Evolutionary conservation across 164 flowering plant species (phyloP), one percentile per base, ranked within the genome.

Genomic region (Vitis cinerea): DNA sequence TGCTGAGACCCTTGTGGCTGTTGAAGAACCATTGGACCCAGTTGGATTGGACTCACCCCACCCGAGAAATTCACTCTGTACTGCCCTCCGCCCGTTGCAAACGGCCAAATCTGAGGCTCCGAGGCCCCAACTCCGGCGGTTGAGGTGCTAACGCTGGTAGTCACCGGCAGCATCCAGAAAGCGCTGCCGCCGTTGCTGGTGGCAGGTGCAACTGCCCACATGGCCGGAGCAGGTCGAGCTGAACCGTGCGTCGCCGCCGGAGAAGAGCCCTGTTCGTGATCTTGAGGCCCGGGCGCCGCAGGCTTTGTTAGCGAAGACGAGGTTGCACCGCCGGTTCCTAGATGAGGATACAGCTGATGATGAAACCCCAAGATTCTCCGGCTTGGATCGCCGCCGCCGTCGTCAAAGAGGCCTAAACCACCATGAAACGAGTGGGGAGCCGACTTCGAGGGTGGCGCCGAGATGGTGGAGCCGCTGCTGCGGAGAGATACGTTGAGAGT

Each of bases 401-500:
- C 78, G 48, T 74, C 77, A 60, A 75, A 72, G 19, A 77, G 68
- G 17, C 79, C 82, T 10, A 87, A 63, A 8, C 79, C 78, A 61
- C 79, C 62, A 70, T 84, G 87, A 44, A 87, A 83, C 0, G 87
- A 67, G 30, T 76, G 86, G 3, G 93, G 79, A 6, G 82, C 82
- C 0, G 86, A 78, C 50, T 85, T 83, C 0, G 91, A 87, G 4
- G 82, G 79, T 29, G 82, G 81, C 48, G 82, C 79, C 3, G 87
- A 81, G 37, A 83, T 58, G 7, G 81, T 74, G 55, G 83, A 56
- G 52, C 87, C 86, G 14, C 85, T 73, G 81, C 89, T 77, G 3
- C 94, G 83, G 27, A 85, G 71, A 0, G 94, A 87, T 19, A 82
- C 83, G 75, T 80, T 84, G 27, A 89, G 83, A 1, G 88, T 71